These are phyloP conservation scores for Zea luxurians DNA, from an alignment of 176 grass and related monocot genomes.

Conservation along the genomic window DNA sequence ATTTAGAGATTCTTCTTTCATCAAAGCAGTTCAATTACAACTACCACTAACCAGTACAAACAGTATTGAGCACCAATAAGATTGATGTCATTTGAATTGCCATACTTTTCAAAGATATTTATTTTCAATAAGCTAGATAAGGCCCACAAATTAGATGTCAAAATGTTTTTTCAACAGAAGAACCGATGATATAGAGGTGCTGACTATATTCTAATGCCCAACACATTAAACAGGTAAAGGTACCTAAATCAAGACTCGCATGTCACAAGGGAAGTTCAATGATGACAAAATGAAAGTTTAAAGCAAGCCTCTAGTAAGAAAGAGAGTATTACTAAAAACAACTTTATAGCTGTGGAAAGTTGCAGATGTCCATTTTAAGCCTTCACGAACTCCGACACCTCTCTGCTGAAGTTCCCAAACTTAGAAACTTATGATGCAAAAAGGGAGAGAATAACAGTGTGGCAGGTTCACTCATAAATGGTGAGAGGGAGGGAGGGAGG, in stretches of 20 bases:
- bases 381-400: constrained; percentile 51
- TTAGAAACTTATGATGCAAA: constrained; percentile 51
- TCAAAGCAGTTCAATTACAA: constrained; percentile 23
- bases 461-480: constrained; percentile 1
- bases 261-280: neutral
- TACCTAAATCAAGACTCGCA: constrained; percentile 13
- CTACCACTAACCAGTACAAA: neutral
- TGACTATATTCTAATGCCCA: constrained; percentile 3
- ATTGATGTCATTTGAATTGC: constrained; percentile 16
- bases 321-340: constrained; percentile 57
- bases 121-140: constrained; percentile 13
- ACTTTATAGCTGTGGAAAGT: constrained; percentile 55
- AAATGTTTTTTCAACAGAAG: constrained; percentile 1
- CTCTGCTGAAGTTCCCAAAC: constrained; percentile 55
- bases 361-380: constrained; percentile 63
- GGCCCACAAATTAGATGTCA: neutral
- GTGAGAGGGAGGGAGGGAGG: too few relatives aligned
- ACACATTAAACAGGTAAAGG: neutral
- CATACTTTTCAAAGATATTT: neutral
- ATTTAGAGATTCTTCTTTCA: constrained; percentile 5
- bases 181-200: neutral
- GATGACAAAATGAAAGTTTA: constrained; percentile 31
- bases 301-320: constrained; percentile 46
- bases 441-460: constrained; percentile 17
- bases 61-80: neutral